These are phyloP conservation scores for Lichtheimia hyalospora DNA, from an alignment of 371 early-diverging fungal species.

Conservation along the genomic window DNA sequence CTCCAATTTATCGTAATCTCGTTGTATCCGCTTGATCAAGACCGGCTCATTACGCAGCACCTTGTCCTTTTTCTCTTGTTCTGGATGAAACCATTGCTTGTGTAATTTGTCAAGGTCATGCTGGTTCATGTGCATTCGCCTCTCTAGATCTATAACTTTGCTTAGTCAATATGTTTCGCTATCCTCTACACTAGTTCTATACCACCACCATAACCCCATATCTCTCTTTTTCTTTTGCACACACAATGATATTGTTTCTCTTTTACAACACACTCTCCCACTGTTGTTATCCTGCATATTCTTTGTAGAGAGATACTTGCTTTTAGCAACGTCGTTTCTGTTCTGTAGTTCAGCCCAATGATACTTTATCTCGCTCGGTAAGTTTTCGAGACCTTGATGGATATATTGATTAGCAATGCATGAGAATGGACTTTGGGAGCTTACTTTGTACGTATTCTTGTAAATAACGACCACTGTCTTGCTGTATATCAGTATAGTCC, in stretches of 20 bases:
- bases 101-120: constrained; percentile 42
- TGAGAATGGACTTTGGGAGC: neutral
- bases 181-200: neutral
- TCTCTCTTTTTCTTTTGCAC: neutral
- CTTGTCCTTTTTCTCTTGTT: constrained; percentile 30
- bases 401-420: neutral
- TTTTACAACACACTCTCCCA: neutral
- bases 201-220: neutral
- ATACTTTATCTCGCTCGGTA: constrained; percentile 53
- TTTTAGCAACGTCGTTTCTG: constrained; percentile 37
- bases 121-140: constrained; percentile 30
- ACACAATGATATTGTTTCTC: neutral
- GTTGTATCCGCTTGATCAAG: constrained; percentile 34
- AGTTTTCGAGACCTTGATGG: constrained; percentile 42
- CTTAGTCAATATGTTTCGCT: neutral
- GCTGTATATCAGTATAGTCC: constrained; percentile 30
- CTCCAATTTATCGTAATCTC: constrained; percentile 43
- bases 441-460: constrained; percentile 49
- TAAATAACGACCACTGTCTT: constrained; percentile 45
- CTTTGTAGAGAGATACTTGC: constrained; percentile 13
- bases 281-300: neutral
- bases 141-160: constrained; percentile 27
- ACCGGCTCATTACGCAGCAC: constrained; percentile 34
- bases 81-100: constrained; percentile 40
- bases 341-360: constrained; percentile 51